Percentiles rank a stretch among this genome's conserved stretches.
These are phyloP conservation scores for Lippia alba DNA, from an alignment of 305 asterid species.

Conservation along the genomic window DNA sequence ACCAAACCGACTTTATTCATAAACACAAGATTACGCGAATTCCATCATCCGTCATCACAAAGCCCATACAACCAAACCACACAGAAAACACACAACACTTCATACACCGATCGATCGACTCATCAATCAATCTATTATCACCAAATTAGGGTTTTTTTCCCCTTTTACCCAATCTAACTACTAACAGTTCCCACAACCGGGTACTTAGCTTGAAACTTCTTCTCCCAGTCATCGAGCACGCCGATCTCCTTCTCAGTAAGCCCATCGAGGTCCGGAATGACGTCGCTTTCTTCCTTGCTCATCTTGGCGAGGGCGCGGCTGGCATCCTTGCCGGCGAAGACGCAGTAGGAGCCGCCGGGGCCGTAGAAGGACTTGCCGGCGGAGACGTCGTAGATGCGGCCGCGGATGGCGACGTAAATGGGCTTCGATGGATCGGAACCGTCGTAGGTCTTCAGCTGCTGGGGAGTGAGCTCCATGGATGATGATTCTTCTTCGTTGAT, in stretches of 20 bases:
- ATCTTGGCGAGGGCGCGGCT: conserved; percentile 95
- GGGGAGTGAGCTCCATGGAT: conserved; percentile 68
- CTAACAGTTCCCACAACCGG: conserved; percentile 69
- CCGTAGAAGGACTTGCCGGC: conserved; percentile 87
- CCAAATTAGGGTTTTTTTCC: neutral
- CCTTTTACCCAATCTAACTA: conserved; percentile 33
- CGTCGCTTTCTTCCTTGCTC: conserved; percentile 86
- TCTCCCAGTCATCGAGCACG: conserved; percentile 93
- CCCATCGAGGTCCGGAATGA: conserved; percentile 64
- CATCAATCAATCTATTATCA: conserved; percentile 20
- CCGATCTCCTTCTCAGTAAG: conserved; percentile 84
- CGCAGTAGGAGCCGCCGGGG: conserved; percentile 77
- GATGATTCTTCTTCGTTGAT: neutral
- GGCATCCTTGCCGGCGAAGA: conserved; percentile 96
- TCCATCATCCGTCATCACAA: conserved; percentile 9
- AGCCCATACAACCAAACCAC: conserved; percentile 11
- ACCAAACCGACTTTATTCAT: conserved; percentile 20
- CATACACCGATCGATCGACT: conserved; percentile 3
- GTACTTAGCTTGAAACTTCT: conserved; percentile 91
- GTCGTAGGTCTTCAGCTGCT: conserved; percentile 72
- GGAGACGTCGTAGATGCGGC: conserved; percentile 78
- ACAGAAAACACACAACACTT: conserved; percentile 24
- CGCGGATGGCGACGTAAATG: conserved; percentile 78
- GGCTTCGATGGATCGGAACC: conserved; percentile 89
- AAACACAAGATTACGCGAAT: conserved; percentile 1